phyloP scores from a whole-genome alignment of 2,329 filamentous ascomycete genomes.

The Microcyclospora pomicola region DNA sequence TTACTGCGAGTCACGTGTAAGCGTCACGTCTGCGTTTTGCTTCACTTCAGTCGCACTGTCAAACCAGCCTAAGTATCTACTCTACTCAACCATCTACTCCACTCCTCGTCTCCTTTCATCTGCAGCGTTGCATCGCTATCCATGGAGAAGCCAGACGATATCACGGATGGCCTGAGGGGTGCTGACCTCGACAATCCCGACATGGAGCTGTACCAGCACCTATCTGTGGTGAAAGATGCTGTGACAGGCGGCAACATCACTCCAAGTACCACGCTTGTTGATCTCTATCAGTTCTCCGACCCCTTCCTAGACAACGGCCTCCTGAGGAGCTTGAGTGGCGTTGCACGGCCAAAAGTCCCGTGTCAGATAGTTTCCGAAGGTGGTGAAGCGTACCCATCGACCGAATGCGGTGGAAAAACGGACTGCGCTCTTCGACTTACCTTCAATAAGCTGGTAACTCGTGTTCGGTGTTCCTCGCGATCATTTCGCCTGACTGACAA shows the following conservation, averaged over 20 bases:
- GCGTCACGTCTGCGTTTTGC: too few relatives aligned
- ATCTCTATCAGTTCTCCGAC: slow-evolving; percentile 2
- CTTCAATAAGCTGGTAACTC: slow-evolving; percentile 7
- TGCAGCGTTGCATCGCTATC: too few relatives aligned
- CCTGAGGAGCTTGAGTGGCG: slow-evolving; percentile 4
- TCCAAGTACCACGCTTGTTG: slow-evolving; percentile 1
- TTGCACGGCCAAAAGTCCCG: slow-evolving; percentile 1
- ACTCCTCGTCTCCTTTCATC: too few relatives aligned
- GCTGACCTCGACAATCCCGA: background rate
- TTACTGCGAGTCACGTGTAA: too few relatives aligned
- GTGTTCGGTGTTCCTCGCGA: too few relatives aligned
- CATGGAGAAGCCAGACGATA: too few relatives aligned
- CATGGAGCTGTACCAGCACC: slow-evolving; percentile 1
- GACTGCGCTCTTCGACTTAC: slow-evolving; percentile 3
- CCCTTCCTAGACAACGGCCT: slow-evolving; percentile 4
- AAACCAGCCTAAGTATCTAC: too few relatives aligned
- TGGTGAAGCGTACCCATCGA: slow-evolving; percentile 1
- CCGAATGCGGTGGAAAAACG: background rate
- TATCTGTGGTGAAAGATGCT: slow-evolving; percentile 2
- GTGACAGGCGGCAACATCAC: slow-evolving; percentile 1
- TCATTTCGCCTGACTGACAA: too few relatives aligned
- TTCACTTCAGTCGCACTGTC: too few relatives aligned
- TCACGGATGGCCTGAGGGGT: too few relatives aligned
- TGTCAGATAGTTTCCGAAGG: slow-evolving; percentile 3
- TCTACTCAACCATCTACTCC: too few relatives aligned